Evolutionary conservation across 2,329 filamentous ascomycete species (phyloP), one percentile per base, ranked within the genome.

Genomic region (Penicillium crustosum): DNA sequence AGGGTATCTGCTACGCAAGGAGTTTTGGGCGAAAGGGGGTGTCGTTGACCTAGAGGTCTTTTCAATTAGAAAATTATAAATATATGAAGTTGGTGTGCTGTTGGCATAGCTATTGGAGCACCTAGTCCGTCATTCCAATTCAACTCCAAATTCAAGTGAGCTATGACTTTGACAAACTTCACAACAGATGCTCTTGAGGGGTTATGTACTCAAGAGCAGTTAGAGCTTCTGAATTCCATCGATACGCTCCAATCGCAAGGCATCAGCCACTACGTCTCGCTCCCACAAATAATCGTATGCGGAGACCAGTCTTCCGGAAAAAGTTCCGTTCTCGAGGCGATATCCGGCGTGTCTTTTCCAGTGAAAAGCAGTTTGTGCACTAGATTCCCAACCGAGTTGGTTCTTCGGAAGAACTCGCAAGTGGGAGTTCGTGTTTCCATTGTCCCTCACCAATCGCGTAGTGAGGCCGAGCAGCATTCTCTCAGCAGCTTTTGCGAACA

Each of bases 281-380:
- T 86, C 0, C 84, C 83, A 0, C 84, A 88, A 66, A 83, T 88
- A 36, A 84, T 87, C 47, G 84, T 87, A 25, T 85, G 86, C 35
- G 85, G 85, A 31, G 84, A 87, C 67, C 84, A 87, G 70, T 86
- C 83, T 2, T 82, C 83, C 6, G 86, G 86, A 21, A 88, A 88
- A 70, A 86, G 82, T 63, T 87, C 84, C 0, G 69, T 73, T 13
- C 78, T 88, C 2, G 84, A 87, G 65, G 84, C 84, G n/a, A 77
- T 88, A 38, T 86, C 84, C 0, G 83, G 83, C 25, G 84, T 86
- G 10, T 80, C 81, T 0, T 88, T 88, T 45, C 86, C 85, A 0
- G 77, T 82, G 55, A 83, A 84, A 59, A 83, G 83, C 50, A 83
- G 80, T 47, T 78, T 86, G 2, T 88, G 85, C 63, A 88, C 86